Evolutionary conservation across 768 basidiomycete species (phyloP).

Genomic region (Coprinopsis strossmayeri): DNA sequence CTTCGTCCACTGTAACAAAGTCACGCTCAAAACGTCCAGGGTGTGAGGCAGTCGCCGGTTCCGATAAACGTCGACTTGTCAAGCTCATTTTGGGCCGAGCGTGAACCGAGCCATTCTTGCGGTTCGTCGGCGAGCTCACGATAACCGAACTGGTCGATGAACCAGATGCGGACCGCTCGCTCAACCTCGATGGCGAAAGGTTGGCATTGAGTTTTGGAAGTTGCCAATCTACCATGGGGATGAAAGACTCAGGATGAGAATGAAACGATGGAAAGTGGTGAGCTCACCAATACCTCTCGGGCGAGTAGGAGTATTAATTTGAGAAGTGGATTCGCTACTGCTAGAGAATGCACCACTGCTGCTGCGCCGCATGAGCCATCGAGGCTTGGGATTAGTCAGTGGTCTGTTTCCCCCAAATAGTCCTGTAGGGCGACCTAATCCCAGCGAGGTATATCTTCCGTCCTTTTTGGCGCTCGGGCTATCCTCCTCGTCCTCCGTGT

Average conservation of each 20-base stretch:
- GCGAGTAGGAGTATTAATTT: constrained; percentile 59
- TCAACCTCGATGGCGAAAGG: constrained; percentile 39
- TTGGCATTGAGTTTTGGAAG: constrained; percentile 39
- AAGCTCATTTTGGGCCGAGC: constrained; percentile 16
- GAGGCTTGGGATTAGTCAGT: constrained; percentile 36
- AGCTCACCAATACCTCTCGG: constrained; percentile 41
- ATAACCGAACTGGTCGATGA: constrained; percentile 49
- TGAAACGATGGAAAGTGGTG: constrained; percentile 1
- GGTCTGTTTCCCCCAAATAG: constrained; percentile 19
- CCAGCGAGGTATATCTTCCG: constrained; percentile 43
- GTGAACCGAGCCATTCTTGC: constrained; percentile 17
- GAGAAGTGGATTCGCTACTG: constrained; percentile 57
- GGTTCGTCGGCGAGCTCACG: constrained; percentile 40
- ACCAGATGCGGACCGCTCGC: constrained; percentile 48
- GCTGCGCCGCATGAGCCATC: constrained; percentile 68
- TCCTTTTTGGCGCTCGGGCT: constrained; percentile 54
- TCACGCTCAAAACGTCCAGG: constrained; percentile 71
- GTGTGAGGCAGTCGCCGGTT: constrained; percentile 40
- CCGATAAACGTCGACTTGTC: constrained; percentile 27
- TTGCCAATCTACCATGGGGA: constrained; percentile 42
- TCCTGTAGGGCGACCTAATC: constrained; percentile 52
- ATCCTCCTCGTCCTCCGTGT: constrained; percentile 60
- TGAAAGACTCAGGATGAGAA: constrained; percentile 9
- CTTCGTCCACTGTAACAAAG: constrained; percentile 71
- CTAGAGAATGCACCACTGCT: constrained; percentile 81